These are phyloP conservation scores for Magnolia changhungtana DNA, from an alignment of 164 flowering plant genomes.

Conservation along the genomic window DNA sequence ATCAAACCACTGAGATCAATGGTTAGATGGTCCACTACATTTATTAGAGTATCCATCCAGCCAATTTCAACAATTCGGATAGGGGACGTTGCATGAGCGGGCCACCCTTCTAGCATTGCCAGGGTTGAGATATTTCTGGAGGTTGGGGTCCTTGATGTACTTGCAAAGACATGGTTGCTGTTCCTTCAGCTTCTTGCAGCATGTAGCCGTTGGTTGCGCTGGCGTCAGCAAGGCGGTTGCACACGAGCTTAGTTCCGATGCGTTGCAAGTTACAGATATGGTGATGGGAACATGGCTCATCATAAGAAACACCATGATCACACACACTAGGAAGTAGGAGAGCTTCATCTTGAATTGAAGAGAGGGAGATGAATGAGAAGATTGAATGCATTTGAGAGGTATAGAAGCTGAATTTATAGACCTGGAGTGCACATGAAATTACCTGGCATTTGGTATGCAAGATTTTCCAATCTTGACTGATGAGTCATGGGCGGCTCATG, in stretches of 20 bases:
- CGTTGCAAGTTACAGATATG: not conserved
- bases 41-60: not conserved
- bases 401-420: too few species aligned
- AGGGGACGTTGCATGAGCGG: not conserved
- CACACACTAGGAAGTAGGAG: not conserved
- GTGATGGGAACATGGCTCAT: not conserved
- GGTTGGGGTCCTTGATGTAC: conserved; percentile 5
- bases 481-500: too few species aligned
- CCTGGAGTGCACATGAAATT: too few species aligned
- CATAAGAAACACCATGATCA: not conserved
- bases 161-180: conserved; percentile 12
- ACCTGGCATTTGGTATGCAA: too few species aligned
- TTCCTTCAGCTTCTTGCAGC: conserved; percentile 5
- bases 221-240: not conserved
- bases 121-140: not conserved
- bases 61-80: conserved; percentile 8
- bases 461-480: too few species aligned
- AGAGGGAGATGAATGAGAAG: not conserved
- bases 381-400: too few species aligned
- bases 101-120: conserved; percentile 2
- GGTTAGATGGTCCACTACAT: not conserved
- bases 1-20: not conserved
- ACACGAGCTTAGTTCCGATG: not conserved
- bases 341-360: not conserved
- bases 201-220: not conserved